Evolutionary conservation across 441 rosid genomes (phyloP).

Genomic region (Theobroma grandiflorum): DNA sequence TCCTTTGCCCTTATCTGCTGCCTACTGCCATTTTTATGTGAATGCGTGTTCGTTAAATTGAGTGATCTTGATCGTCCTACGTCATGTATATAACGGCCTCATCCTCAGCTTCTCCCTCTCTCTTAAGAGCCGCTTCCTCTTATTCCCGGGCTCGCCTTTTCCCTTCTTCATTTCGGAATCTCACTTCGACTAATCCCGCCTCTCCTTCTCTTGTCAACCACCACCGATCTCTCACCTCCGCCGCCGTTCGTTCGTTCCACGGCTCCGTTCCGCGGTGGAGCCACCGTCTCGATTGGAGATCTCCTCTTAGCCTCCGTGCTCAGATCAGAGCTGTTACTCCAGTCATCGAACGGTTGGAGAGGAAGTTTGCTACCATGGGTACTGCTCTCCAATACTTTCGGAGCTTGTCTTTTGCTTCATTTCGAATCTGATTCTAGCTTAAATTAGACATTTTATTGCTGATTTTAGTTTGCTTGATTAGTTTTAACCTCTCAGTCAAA

Average conservation of each 20-base stretch:
- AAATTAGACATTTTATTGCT: background rate
- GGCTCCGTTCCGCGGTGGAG: constrained; percentile 74
- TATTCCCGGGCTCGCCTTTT: constrained; percentile 52
- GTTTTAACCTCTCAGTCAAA: background rate
- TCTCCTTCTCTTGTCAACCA: constrained; percentile 35
- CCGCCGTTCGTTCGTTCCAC: constrained; percentile 63
- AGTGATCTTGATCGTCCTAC: constrained; percentile 25
- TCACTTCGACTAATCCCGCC: constrained; percentile 20
- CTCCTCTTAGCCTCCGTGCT: constrained; percentile 62
- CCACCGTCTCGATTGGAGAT: constrained; percentile 72
- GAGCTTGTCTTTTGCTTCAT: constrained; percentile 12
- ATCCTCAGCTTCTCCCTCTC: constrained; percentile 57
- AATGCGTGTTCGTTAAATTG: constrained; percentile 37
- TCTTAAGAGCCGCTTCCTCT: constrained; percentile 57
- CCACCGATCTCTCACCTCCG: constrained; percentile 60
- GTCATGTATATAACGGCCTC: constrained; percentile 78
- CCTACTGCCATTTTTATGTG: constrained; percentile 38
- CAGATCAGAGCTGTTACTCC: constrained; percentile 76
- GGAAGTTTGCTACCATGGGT: constrained; percentile 90
- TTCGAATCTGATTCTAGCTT: background rate
- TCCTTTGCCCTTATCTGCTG: constrained; percentile 38
- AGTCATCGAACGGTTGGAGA: constrained; percentile 65
- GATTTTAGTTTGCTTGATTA: background rate
- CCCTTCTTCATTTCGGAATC: constrained; percentile 40
- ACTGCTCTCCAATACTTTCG: constrained; percentile 33